Evolutionary conservation across 345 rosid genomes (phyloP), one percentile per base, ranked within the genome.

Genomic region (Corchorus olitorius): DNA sequence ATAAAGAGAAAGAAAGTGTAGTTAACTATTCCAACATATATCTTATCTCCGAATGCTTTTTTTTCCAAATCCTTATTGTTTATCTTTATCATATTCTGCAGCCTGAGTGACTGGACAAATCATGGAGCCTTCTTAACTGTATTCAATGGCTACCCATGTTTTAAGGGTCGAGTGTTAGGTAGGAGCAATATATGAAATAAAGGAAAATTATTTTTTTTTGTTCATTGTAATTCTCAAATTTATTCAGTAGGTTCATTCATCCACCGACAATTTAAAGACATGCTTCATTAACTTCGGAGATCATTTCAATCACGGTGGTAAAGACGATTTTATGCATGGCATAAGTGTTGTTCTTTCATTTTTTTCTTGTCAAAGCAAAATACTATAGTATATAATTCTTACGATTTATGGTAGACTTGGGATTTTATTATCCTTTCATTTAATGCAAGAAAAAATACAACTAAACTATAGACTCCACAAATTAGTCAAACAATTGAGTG

Each of bases 91-190:
- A 7, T 41, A 41, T 41, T 41, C 45, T 4, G 48, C 48, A 11
- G 49, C 19, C 17, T 5, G 27, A 64, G 46, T 52, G 60, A 63
- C 16, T 49, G 55, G 46, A 34, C n/a, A 15, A 74, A 34, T 74
- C 33, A 74, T 74, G 77, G 17, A 74, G 8, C 70, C 63, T 48
- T 17, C 27, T 45, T 46, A 27, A 4, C 17, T 17, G 45, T 62
- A 39, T 61, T 61, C 69, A 61, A 11, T 74, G 69, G 45, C 56
- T 74, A 34, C 48, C 77, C 77, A 33, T 74, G 60, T 74, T 62
- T 74, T 49, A 17, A 15, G 61, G 59, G 49, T 74, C 48, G 60
- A 74, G 70, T 11, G 45, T 64, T 61, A 34, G 60, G 70, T 74
- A 34, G 35, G 10, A 46, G 59, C 27, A 22, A 27, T 27, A 27